Conservation (phyloP, 352 stramenopile genomes). For the Achlya hypogyna region DNA sequence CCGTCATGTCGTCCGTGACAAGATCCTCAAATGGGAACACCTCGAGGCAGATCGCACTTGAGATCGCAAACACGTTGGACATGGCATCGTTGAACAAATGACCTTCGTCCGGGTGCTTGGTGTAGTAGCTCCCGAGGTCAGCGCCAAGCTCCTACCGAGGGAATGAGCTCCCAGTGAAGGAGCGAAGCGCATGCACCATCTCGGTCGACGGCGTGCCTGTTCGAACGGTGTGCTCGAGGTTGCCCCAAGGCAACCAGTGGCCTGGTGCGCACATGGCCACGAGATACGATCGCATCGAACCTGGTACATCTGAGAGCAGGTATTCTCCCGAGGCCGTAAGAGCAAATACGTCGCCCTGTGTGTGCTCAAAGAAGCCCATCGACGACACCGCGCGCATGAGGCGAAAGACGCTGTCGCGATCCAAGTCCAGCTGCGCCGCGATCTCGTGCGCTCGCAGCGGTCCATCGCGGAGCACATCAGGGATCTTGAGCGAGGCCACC, state of each 20-base stretch:
- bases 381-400: constrained; percentile 11
- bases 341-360: too few species aligned
- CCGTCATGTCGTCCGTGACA: constrained; percentile 8
- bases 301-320: constrained; percentile 12
- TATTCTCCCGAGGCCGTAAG: constrained; percentile 9
- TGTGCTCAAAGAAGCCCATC: constrained; percentile 16
- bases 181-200: not conserved
- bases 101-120: constrained; percentile 7
- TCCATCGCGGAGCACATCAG: constrained; percentile 10
- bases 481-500: constrained; percentile 14
- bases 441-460: not conserved
- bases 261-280: constrained; percentile 8
- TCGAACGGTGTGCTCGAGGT: constrained; percentile 5
- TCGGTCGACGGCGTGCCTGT: constrained; percentile 1
- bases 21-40: constrained; percentile 6
- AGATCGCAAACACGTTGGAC: constrained; percentile 8
- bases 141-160: constrained; percentile 3
- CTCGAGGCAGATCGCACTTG: not conserved
- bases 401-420: constrained; percentile 15
- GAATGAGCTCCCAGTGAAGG: not conserved
- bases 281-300: constrained; percentile 15
- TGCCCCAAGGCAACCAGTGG: constrained; percentile 14
- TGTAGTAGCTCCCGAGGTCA: constrained; percentile 17
- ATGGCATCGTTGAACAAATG: constrained; percentile 15
- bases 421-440: constrained; percentile 2